Base-by-base conservation (phyloP, 768 basidiomycete species). In the Psilocybe sp. region DNA sequence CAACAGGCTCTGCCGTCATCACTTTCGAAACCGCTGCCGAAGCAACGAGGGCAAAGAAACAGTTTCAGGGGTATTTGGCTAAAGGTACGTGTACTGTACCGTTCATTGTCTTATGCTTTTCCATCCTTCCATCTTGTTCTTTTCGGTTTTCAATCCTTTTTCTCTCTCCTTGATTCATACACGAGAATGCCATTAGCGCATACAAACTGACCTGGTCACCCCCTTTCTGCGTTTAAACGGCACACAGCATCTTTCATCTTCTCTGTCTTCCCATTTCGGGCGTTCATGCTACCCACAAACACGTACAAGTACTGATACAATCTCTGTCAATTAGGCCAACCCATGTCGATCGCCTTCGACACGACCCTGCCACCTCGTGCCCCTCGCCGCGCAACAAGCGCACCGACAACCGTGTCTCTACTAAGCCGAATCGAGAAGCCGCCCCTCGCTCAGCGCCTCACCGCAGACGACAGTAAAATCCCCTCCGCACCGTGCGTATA, bases 41-140 rank as follows among this genome's bases (percentile, higher is more conserved):
- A 65, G 94, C 94, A 32, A 82, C 84, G 35, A 76, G 79, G 51
- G 93, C 92, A 47, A 90, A 90, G 70, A 87, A 85, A 54, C 85
- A 89, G 56, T 89, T 87, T 51, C 80, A 93, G 62, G 92, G 92
- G 40, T 86, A 90, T 58, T 77, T 92, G 53, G 91, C 92, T 32
- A 96, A 92, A 73, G 91, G 94, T 94, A 67, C 7, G 23, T 28
- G 23, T 28, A 59, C 33, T n/a, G 32, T 19, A 11, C 5, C 18
- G 28, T 33, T 32, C 37, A 18, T 44, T 50, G 13, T 57, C 43
- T 28, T 32, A 36, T 54, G 16, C n/a, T 49, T 33, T 40, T 57
- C 31, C 38, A 38, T 19, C n/a, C 15, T 14, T 12, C 32, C 38
- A 32, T 38, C n/a, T n/a, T n/a, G n/a, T n/a, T n/a, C n/a, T n/a